Evolutionary conservation across 345 rosid species (phyloP), one percentile per base, ranked within the genome.

Genomic region (Hibiscus tridactylites): DNA sequence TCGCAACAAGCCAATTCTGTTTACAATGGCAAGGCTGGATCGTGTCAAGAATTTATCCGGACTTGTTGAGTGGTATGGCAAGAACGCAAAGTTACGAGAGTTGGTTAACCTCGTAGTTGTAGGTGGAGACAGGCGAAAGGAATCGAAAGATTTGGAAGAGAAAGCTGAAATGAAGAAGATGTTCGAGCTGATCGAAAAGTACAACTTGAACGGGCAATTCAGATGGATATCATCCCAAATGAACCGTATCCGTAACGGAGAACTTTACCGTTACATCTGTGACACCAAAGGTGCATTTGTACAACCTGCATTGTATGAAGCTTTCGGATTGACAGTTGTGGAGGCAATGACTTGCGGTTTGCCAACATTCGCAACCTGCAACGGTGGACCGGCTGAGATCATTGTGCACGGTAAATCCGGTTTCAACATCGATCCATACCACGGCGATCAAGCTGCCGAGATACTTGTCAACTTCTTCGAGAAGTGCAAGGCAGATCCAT

Each of bases 361-460:
- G 83, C 91, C 93, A 3, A 88, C 93, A 7, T 87, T 89, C 10
- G 90, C 91, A 0, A 93, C 98, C 21, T 85, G 87, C 81, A 87
- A 93, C 26, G 98, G 97, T 78, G 98, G 98, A 29, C 98, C 98
- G 0, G 96, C 97, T 67, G 98, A 93, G 94, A 93, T 93, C 67
- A 93, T 91, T 24, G 97, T 89, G 31, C 78, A 91, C 1, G 94
- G 96, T 4, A 87, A 87, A 74, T 93, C 97, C 0, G 98, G 98
- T 10, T 93, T 80, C 86, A 85, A 93, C 69, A 89, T 93, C 46
- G 97, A 91, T 74, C 98, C 98, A 3, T 93, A 91, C 88, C 98
- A 93, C 5, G 92, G 96, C 39, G 87, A 87, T 5, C 94, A 89
- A 74, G 97, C 92, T 0, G 91, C 92, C 4, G 86, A 86, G 35